Conservation (phyloP, 2,329 filamentous ascomycete genomes). For the Penicillium sp. region DNA sequence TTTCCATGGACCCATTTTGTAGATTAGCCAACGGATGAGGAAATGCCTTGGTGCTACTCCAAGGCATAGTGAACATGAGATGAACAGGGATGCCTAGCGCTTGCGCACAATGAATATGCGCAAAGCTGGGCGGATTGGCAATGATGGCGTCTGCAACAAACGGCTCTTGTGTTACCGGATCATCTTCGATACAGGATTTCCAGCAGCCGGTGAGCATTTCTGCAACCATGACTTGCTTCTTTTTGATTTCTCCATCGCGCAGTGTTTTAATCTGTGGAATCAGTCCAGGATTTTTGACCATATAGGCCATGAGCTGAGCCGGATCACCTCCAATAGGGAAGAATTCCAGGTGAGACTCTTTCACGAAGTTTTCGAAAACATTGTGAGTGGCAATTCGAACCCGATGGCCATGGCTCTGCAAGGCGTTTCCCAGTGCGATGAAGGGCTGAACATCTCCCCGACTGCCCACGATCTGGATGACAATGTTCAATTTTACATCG, state of each 20-base stretch:
- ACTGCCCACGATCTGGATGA: slow-evolving; percentile 64
- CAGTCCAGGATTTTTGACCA: slow-evolving; percentile 57
- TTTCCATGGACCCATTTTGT: slow-evolving; percentile 38
- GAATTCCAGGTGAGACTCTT: slow-evolving; percentile 61
- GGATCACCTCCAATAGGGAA: slow-evolving; percentile 65
- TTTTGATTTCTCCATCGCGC: slow-evolving; percentile 42
- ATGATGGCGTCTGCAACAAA: slow-evolving; percentile 64
- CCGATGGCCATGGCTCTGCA: slow-evolving; percentile 60
- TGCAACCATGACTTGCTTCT: slow-evolving; percentile 41
- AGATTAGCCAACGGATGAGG: slow-evolving; percentile 60
- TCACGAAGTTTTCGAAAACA: slow-evolving; percentile 61
- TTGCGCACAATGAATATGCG: slow-evolving; percentile 60
- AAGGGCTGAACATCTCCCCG: slow-evolving; percentile 66
- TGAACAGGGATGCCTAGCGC: slow-evolving; percentile 58
- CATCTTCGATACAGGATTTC: slow-evolving; percentile 47
- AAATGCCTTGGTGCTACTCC: slow-evolving; percentile 53
- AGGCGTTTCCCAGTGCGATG: slow-evolving; percentile 59
- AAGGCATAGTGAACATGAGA: slow-evolving; percentile 62
- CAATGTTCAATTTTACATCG: slow-evolving; percentile 54
- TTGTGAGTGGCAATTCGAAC: slow-evolving; percentile 64
- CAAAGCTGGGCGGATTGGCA: slow-evolving; percentile 61
- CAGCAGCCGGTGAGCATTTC: slow-evolving; percentile 51
- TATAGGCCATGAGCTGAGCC: slow-evolving; percentile 58
- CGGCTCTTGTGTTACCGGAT: slow-evolving; percentile 40
- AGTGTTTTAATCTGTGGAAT: slow-evolving; percentile 47